Conservation (phyloP, 176 grass and related monocot genomes). For the Bothriochloa decipiens region DNA sequence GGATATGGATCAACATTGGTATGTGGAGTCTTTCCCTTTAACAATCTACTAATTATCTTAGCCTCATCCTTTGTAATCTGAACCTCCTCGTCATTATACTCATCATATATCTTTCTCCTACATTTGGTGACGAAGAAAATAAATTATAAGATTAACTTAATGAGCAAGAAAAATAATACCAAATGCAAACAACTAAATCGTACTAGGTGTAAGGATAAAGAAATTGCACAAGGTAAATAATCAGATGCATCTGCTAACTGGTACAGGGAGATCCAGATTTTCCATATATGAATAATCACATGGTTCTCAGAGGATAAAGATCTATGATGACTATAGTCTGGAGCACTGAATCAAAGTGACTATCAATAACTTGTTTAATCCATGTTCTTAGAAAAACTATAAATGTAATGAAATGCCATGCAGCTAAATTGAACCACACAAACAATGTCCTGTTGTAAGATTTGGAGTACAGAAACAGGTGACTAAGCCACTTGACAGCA, state of each 20-base stretch:
- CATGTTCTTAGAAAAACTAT: slow-evolving; percentile 1
- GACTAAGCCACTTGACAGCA: not conserved
- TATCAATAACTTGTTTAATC: not conserved
- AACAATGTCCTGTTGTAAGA: not conserved
- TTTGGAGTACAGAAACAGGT: not conserved
- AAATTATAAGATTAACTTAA: slow-evolving; percentile 16
- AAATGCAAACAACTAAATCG: slow-evolving; percentile 17
- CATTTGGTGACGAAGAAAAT: slow-evolving; percentile 15
- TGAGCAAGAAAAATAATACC: slow-evolving; percentile 15
- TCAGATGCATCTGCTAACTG: slow-evolving; percentile 22
- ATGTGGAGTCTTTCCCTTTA: slow-evolving; percentile 90
- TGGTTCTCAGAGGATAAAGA: not conserved
- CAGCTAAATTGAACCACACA: slow-evolving; percentile 1
- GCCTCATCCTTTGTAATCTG: slow-evolving; percentile 88
- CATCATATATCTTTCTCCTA: slow-evolving; percentile 85
- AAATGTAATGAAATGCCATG: not conserved
- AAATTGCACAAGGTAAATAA: not conserved
- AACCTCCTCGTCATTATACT: slow-evolving; percentile 92
- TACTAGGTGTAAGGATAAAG: slow-evolving; percentile 21
- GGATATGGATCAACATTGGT: slow-evolving; percentile 86
- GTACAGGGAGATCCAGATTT: not conserved
- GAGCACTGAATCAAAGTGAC: not conserved
- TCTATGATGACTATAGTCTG: not conserved
- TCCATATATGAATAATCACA: not conserved
- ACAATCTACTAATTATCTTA: slow-evolving; percentile 80